phyloP scores from a whole-genome alignment of 108 stramenopile genomes.

The Skeletonema grethae region DNA sequence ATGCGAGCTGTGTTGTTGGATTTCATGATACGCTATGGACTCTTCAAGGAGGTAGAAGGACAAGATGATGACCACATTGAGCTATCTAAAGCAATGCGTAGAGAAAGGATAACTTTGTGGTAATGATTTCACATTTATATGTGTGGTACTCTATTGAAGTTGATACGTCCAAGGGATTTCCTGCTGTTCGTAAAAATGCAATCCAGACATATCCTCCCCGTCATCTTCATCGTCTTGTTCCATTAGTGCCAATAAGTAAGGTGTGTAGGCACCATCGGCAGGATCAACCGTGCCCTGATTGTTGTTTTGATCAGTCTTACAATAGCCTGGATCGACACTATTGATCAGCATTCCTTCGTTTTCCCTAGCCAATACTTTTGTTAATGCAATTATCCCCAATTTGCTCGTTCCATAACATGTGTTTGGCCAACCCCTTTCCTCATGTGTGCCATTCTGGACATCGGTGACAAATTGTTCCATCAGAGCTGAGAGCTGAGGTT shows the following conservation, averaged over 20 bases:
- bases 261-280: constrained; percentile 70
- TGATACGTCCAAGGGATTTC: constrained; percentile 56
- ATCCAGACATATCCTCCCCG: constrained; percentile 33
- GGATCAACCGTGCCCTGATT: constrained; percentile 65
- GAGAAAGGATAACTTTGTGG: constrained; percentile 27
- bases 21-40: constrained; percentile 43
- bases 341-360: constrained; percentile 54
- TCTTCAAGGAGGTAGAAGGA: constrained; percentile 21
- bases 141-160: background rate
- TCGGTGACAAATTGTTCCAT: constrained; percentile 65
- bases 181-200: constrained; percentile 49
- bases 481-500: constrained; percentile 35
- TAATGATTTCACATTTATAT: background rate
- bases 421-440: constrained; percentile 71
- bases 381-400: constrained; percentile 74
- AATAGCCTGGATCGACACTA: constrained; percentile 72
- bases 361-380: constrained; percentile 56
- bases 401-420: constrained; percentile 85
- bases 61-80: constrained; percentile 21
- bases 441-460: constrained; percentile 62
- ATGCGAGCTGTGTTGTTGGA: constrained; percentile 40
- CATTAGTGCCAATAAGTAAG: constrained; percentile 60
- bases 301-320: constrained; percentile 78
- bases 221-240: constrained; percentile 28
- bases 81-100: constrained; percentile 24